These are phyloP conservation scores for Orychophragmus violaceus DNA, from an alignment of 345 rosid genomes.

Conservation along the genomic window DNA sequence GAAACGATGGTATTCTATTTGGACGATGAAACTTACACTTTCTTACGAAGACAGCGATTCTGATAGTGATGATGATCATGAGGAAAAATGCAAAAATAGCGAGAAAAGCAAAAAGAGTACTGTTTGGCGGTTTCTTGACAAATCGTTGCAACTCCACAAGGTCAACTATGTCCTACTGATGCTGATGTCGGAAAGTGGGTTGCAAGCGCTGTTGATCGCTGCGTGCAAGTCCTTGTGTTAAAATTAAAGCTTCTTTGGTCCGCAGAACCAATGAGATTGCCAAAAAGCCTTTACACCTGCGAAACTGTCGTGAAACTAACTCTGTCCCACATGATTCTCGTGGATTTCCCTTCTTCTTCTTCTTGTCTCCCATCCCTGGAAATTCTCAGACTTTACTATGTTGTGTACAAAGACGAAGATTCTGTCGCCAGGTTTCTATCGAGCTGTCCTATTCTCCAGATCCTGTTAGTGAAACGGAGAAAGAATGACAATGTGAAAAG, in stretches of 20 bases:
- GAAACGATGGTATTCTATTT: background rate
- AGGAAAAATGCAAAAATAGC: no score
- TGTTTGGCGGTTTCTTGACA: background rate
- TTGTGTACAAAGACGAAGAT: background rate
- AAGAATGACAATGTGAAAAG: background rate
- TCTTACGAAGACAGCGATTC: no score
- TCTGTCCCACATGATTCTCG: background rate
- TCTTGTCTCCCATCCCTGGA: background rate
- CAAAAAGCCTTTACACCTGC: background rate
- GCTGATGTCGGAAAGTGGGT: no score
- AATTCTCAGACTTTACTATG: background rate
- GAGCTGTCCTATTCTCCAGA: background rate
- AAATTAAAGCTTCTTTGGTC: background rate
- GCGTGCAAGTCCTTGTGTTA: background rate
- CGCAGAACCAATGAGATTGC: background rate
- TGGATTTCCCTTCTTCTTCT: background rate
- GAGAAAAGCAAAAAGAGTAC: background rate
- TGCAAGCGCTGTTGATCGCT: background rate
- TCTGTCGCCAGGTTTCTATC: background rate
- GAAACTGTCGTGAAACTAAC: background rate
- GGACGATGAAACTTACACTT: no score
- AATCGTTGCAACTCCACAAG: background rate
- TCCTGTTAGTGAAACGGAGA: background rate
- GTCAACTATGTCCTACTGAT: no score
- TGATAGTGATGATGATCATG: no score